Conservation (phyloP, 2,329 filamentous ascomycete species). For the Stemphylium lycopersici region DNA sequence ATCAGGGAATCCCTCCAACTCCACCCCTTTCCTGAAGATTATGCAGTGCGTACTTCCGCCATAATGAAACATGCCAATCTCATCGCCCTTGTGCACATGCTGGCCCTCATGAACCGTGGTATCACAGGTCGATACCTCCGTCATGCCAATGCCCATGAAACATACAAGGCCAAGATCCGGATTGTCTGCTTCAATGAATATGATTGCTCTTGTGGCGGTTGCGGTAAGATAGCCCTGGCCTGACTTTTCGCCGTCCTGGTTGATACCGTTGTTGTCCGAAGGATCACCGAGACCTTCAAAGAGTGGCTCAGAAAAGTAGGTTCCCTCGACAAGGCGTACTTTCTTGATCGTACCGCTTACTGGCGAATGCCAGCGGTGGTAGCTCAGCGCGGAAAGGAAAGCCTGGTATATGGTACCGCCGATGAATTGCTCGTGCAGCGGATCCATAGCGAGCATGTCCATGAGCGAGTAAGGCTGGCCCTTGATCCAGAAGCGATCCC, state of each 20-base stretch:
- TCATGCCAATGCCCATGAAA: slow-evolving; percentile 76
- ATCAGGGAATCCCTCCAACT: slow-evolving; percentile 41
- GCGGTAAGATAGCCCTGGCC: slow-evolving; percentile 71
- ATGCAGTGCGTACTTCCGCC: slow-evolving; percentile 75
- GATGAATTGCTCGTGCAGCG: slow-evolving; percentile 60
- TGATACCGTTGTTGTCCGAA: slow-evolving; percentile 47
- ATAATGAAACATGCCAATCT: slow-evolving; percentile 81
- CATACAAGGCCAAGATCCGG: slow-evolving; percentile 70
- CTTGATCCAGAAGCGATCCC: slow-evolving; percentile 72
- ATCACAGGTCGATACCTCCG: slow-evolving; percentile 75
- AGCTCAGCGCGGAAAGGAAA: slow-evolving; percentile 69
- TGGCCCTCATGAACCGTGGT: slow-evolving; percentile 72
- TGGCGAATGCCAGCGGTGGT: slow-evolving; percentile 76
- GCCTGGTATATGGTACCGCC: slow-evolving; percentile 74
- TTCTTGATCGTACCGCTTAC: slow-evolving; percentile 66
- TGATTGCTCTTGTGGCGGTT: slow-evolving; percentile 71
- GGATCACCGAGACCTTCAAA: slow-evolving; percentile 56
- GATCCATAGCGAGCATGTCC: slow-evolving; percentile 68
- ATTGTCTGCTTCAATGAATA: slow-evolving; percentile 74
- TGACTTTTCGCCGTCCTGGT: slow-evolving; percentile 51
- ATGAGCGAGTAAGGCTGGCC: slow-evolving; percentile 69
- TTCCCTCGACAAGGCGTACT: slow-evolving; percentile 65
- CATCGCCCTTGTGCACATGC: slow-evolving; percentile 70
- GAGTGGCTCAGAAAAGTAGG: slow-evolving; percentile 69
- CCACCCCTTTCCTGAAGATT: slow-evolving; percentile 66